These are phyloP conservation scores for Seiridium cupressi DNA, from an alignment of 2,329 filamentous ascomycete species.

Conservation along the genomic window DNA sequence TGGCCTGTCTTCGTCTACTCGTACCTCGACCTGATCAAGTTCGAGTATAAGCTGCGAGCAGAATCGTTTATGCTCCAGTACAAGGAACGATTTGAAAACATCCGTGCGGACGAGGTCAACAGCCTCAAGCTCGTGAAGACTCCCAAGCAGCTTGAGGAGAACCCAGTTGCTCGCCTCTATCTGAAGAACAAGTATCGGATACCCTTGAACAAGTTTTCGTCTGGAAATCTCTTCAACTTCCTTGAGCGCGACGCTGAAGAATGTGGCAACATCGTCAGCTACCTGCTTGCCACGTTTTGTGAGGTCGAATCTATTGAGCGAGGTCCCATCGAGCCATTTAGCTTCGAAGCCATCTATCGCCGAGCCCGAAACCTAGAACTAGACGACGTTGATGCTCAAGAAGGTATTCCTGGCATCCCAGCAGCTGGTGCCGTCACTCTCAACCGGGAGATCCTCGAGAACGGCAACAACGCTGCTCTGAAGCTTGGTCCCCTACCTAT, in stretches of 20 bases:
- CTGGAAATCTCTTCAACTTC: constrained; percentile 80
- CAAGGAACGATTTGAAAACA: constrained; percentile 67
- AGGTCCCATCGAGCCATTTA: constrained; percentile 63
- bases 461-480: constrained; percentile 54
- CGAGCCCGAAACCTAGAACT: constrained; percentile 60
- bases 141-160: constrained; percentile 75
- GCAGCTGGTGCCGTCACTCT: constrained; percentile 53
- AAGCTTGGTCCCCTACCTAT: constrained; percentile 80
- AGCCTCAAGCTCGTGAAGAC: constrained; percentile 71
- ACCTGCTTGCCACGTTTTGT: constrained; percentile 65
- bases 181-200: constrained; percentile 84
- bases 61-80: constrained; percentile 71
- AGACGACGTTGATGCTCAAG: constrained; percentile 61
- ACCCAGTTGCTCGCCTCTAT: constrained; percentile 77
- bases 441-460: constrained; percentile 59
- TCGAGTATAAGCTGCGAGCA: constrained; percentile 70
- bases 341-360: constrained; percentile 59
- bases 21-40: constrained; percentile 74
- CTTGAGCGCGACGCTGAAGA: constrained; percentile 82
- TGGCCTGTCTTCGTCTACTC: constrained; percentile 97
- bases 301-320: constrained; percentile 56
- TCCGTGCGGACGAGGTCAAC: constrained; percentile 79
- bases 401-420: constrained; percentile 59
- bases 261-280: constrained; percentile 75
- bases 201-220: constrained; percentile 82